phyloP scores from a whole-genome alignment of 164 flowering plant species.

The Hamamelis virginiana region DNA sequence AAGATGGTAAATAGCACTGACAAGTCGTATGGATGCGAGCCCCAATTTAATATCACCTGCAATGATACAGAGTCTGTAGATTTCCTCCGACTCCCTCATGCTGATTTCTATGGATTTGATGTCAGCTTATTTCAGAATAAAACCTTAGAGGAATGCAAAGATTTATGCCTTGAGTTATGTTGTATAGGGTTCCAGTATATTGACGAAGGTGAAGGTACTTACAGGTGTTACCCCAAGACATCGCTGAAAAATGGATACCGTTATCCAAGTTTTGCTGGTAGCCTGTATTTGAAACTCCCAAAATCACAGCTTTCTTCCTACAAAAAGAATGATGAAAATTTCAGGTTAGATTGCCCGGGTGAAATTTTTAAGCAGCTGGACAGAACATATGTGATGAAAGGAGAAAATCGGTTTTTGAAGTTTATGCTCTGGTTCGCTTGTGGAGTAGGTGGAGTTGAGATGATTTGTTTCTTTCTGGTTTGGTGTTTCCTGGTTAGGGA shows the following conservation, averaged over 20 bases:
- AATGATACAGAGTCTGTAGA: neutral
- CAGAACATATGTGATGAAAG: neutral
- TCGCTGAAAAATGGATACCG: slow-evolving; percentile 11
- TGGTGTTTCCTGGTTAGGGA: neutral
- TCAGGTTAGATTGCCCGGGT: neutral
- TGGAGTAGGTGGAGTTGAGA: neutral
- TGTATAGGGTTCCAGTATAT: slow-evolving; percentile 23
- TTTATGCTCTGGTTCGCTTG: neutral
- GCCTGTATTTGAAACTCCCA: slow-evolving; percentile 4
- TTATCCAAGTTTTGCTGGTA: neutral
- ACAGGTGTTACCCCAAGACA: slow-evolving; percentile 17
- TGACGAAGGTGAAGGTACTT: neutral
- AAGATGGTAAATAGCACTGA: slow-evolving; percentile 7
- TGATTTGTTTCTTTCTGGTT: neutral
- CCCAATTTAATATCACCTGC: slow-evolving; percentile 10
- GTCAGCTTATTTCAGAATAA: neutral
- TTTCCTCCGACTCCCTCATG: neutral
- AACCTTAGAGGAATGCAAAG: slow-evolving; percentile 10
- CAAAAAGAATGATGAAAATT: neutral
- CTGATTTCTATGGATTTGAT: slow-evolving; percentile 15
- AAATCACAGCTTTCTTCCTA: neutral
- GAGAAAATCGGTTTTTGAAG: neutral
- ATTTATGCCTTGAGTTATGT: slow-evolving; percentile 12
- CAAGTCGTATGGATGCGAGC: slow-evolving; percentile 18
- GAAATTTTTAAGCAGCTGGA: neutral